phyloP scores from a whole-genome alignment of 2,329 filamentous ascomycete species.

The Aureobasidium vineae region DNA sequence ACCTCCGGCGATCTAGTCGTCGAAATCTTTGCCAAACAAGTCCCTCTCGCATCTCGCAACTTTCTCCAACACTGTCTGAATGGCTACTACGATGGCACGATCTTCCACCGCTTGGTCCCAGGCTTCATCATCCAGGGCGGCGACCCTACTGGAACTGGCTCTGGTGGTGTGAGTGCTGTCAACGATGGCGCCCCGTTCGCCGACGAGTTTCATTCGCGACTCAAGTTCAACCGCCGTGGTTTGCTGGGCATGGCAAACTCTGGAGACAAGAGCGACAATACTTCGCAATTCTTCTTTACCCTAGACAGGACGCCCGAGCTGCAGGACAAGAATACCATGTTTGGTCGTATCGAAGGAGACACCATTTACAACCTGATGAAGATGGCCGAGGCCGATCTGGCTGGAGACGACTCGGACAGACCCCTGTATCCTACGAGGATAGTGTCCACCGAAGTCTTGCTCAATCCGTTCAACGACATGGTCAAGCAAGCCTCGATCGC shows the following conservation, averaged over 20 bases:
- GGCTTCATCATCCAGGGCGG: conserved; percentile 94
- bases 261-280: conserved; percentile 73
- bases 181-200: conserved; percentile 78
- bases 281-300: conserved; percentile 97
- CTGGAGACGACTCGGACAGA: conserved; percentile 71
- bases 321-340: conserved; percentile 86
- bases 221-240: conserved; percentile 90
- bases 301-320: conserved; percentile 79
- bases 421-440: conserved; percentile 85
- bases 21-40: conserved; percentile 93
- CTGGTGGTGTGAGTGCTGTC: conserved; percentile 89
- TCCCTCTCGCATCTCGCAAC: conserved; percentile 86
- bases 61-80: conserved; percentile 94
- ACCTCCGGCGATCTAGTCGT: conserved; percentile 85
- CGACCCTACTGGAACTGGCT: conserved; percentile 88
- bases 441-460: conserved; percentile 67
- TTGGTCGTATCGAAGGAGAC: conserved; percentile 86
- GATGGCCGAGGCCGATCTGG: conserved; percentile 84
- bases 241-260: conserved; percentile 96
- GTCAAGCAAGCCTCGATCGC: conserved; percentile 63
- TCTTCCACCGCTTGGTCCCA: conserved; percentile 90
- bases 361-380: conserved; percentile 95
- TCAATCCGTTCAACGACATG: conserved; percentile 83
- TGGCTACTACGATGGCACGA: conserved; percentile 89
- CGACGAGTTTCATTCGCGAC: conserved; percentile 87